Conservation (phyloP, 2,329 filamentous ascomycete species). For the Botrytis hyacinthi region DNA sequence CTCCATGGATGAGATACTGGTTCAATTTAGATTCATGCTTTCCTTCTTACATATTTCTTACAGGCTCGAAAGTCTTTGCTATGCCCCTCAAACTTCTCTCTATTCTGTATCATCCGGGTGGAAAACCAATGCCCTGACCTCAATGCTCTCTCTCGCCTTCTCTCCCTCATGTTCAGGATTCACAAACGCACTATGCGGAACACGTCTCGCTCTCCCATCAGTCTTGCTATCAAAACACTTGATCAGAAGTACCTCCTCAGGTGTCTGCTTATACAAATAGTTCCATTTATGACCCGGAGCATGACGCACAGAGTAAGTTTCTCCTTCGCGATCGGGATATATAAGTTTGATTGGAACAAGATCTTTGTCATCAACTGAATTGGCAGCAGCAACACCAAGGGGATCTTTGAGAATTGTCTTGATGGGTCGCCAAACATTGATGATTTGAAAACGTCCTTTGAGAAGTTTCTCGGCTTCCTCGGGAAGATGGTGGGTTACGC, state of each 20-base stretch:
- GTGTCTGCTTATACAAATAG: constrained; percentile 51
- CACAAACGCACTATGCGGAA: constrained; percentile 56
- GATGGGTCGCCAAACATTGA: constrained; percentile 54
- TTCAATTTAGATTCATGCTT: not conserved
- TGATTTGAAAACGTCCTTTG: constrained; percentile 51
- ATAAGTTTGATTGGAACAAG: constrained; percentile 50
- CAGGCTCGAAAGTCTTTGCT: not conserved
- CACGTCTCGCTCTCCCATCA: constrained; percentile 51
- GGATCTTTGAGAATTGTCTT: constrained; percentile 53
- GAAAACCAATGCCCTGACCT: constrained; percentile 55
- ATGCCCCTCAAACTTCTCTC: not conserved
- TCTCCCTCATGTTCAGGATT: constrained; percentile 46
- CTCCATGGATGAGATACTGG: not conserved
- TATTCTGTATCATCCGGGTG: constrained; percentile 26
- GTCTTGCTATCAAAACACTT: constrained; percentile 61
- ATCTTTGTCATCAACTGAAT: constrained; percentile 50
- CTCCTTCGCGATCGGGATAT: constrained; percentile 27
- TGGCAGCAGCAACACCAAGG: constrained; percentile 52
- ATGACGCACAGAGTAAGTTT: constrained; percentile 34
- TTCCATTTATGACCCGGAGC: constrained; percentile 50
- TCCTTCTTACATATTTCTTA: not conserved
- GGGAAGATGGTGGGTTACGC: constrained; percentile 47
- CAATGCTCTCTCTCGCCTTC: constrained; percentile 53
- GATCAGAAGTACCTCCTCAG: constrained; percentile 56
- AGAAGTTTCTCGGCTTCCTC: constrained; percentile 45